Base-by-base conservation (phyloP, 495 filamentous ascomycete genomes). In the Penicilliopsis zonata region DNA sequence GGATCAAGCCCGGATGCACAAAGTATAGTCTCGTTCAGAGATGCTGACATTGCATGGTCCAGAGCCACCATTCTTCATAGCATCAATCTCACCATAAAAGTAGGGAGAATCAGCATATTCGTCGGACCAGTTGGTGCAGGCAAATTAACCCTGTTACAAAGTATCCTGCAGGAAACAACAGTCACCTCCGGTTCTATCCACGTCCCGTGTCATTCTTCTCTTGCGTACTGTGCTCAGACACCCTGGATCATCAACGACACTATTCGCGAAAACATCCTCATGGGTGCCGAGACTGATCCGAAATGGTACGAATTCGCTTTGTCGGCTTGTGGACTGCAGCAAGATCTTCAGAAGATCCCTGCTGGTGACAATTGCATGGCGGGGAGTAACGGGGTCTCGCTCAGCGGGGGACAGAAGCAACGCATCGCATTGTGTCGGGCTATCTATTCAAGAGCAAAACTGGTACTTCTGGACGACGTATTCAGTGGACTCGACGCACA, bases 51-150 rank as follows among this genome's bases (percentile, higher is more conserved):
- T 21, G 31, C 25, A 6, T 42, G 40, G 40, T 36, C 30, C 14
- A 8, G 9, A 13, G 33, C 44, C 1, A 42, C 54, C 5, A 12
- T 55, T 13, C 19, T 64, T 1, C 36, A 35, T n/a, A 30, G 37
- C 3, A 31, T 56, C 24, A 45, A 46, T 21, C 18, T 59, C 14
- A 30, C 8, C 9, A 49, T 68, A 26, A 40, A 37, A 0, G 37
- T 49, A 18, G 40, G 63, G 2, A 65, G 52, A 12, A 53, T 28
- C 7, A 28, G 5, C 12, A 8, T 63, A 36, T 41, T 71, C 17
- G 43, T 64, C 13, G 67, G 67, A 1, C 60, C 64, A 7, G 58
- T 67, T 1, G 63, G 65, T 20, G 54, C 50, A 27, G 68, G 68
- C 13, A 70, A 70, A 34, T 56, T 57, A 2, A 61, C 59, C 1